Base-by-base conservation (phyloP, 257 asterid genomes). In the Rehmannia glutinosa region DNA sequence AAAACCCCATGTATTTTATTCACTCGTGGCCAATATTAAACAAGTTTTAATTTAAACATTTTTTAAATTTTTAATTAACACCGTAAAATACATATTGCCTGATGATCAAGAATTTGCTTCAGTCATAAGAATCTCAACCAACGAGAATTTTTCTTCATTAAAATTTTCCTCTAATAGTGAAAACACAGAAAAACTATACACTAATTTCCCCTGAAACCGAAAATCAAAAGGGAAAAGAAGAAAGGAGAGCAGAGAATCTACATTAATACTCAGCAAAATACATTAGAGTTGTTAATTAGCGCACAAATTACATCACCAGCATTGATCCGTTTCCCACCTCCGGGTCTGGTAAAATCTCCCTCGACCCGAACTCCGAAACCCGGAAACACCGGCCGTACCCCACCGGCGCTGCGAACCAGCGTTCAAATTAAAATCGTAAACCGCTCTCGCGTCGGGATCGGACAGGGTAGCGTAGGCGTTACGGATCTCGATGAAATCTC, bases 321-420 rank as follows among this genome's bases (percentile, higher is more conserved):
- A 75, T 66, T 75, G 80, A 75, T 75, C 97, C 76, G 96, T 88
- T 75, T 90, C 97, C 97, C 96, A 90, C 35, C 90, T 70, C 63
- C 90, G 90, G 70, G 77, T 77, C 49, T 77, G 70, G 66, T 78
- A 70, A 56, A 39, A 75, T 56, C 80, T 77, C 8, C 66, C 63
- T 16, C 70, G 68, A 4, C 75, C 73, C 8, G 72, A 72, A 39
- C 62, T 46, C 65, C 61, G 61, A 6, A 49, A 24, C 5, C 64
- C 71, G 13, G 70, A 51, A 2, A 56, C 68, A 4, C 64, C 52
- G 63, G 7, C 19, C 3, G 46, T 12, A 16, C 53, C 23, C 33
- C 66, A 57, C 27, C 73, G 82, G 32, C 71, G 73, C 5, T 25
- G 68, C n/a, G 71, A 54, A 11, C 71, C 56, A 0, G 74, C 62